phyloP scores from a whole-genome alignment of 2,329 filamentous ascomycete genomes.

The Cryphonectria nitschkei region DNA sequence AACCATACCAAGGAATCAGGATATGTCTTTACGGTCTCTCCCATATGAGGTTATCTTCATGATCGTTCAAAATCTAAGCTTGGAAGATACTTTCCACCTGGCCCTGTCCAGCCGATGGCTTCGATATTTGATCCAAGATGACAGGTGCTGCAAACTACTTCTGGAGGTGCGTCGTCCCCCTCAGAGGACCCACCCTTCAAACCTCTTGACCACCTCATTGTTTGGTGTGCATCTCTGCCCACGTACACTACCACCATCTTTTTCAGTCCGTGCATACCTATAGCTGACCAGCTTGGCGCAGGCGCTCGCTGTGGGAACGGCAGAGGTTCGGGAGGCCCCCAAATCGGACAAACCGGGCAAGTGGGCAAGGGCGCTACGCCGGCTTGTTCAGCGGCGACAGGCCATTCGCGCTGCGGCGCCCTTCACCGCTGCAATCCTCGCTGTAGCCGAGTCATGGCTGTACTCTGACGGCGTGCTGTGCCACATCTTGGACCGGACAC shows the following conservation, averaged over 20 bases:
- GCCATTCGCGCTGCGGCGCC: constrained; percentile 66
- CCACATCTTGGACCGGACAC: constrained; percentile 54
- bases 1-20: constrained; percentile 3
- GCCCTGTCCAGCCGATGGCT: constrained; percentile 57
- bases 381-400: constrained; percentile 62
- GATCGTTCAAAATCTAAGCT: constrained; percentile 56
- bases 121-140: constrained; percentile 53
- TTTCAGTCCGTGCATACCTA: constrained; percentile 60
- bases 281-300: constrained; percentile 36
- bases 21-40: constrained; percentile 44
- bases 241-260: constrained; percentile 38
- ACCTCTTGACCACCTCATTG: background rate
- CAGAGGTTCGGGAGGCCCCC: constrained; percentile 40
- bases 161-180: constrained; percentile 55
- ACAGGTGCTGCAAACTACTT: constrained; percentile 59
- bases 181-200: background rate
- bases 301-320: constrained; percentile 39
- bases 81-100: constrained; percentile 62
- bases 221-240: background rate
- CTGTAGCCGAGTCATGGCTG: constrained; percentile 62
- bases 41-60: constrained; percentile 69
- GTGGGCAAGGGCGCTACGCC: constrained; percentile 60
- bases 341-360: constrained; percentile 28
- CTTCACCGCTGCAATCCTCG: constrained; percentile 63
- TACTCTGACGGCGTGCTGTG: constrained; percentile 68